Evolutionary conservation across 352 stramenopile species (phyloP), one percentile per base, ranked within the genome.

Genomic region (Plasmopara halstedii): DNA sequence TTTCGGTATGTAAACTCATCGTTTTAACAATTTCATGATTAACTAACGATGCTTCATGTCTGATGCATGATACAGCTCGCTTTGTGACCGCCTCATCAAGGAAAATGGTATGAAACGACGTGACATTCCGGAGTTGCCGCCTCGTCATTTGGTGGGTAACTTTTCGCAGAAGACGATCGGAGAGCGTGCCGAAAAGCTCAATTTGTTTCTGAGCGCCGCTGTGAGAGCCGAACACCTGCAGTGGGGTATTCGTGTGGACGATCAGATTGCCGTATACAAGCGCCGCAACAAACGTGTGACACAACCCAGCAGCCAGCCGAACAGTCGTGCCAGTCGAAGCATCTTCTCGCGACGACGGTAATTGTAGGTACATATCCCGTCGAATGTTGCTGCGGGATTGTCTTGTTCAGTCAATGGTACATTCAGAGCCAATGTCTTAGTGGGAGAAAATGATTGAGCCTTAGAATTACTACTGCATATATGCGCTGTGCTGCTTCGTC

Each of bases 201-300:
- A 94, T 46, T 33, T 82, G 29, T 94, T 94, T 42, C 37, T 94
- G 35, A 76, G 67, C 29, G 79, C 79, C 13, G 79, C 82, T 5
- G 77, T 88, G 25, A 68, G 73, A 40, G 79, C 79, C 17, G 82
- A 91, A 42, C 79, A 94, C 47, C 43, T 94, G 46, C 82, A 94
- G 56, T 94, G 82, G 82, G 82, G 82, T 39, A 89, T 94, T 46
- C 79, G 77, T 29, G 78, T 94, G 35, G 82, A 94, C 53, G 79
- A 94, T 61, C 74, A 85, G 46, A 91, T 91, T 37, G 77, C 79
- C 23, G 82, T 94, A 14, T 94, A 94, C 75, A 94, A 94, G 71
- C 82, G 79, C 36, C 79, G 82, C 42, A 83, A 91, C 52, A 94
- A 94, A 72, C 68, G 67, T 36, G 53, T 36, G 8, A 63, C 62